Percentiles rank a stretch among this genome's conserved stretches.
phyloP scores from a whole-genome alignment of 345 rosid species.

The Arabis alpina region DNA sequence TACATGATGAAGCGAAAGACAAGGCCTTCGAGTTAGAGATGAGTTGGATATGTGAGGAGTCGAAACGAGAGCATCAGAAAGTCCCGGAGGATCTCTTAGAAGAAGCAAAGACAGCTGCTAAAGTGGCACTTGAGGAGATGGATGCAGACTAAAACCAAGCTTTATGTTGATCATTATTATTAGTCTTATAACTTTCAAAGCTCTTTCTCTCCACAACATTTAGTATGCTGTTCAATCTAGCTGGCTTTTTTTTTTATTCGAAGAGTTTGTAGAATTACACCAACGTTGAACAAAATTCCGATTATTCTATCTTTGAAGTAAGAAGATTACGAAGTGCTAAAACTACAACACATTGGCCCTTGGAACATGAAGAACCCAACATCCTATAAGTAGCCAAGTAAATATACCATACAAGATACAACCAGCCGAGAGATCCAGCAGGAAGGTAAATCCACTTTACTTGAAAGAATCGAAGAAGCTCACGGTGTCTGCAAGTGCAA shows the following conservation, averaged over 20 bases:
- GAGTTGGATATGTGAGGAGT: conserved; percentile 98
- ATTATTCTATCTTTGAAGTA: no score
- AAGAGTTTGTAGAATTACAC: background rate
- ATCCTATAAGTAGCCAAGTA: conserved; percentile 8
- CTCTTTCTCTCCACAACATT: background rate
- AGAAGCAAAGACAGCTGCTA: conserved; percentile 21
- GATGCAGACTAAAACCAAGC: conserved; percentile 18
- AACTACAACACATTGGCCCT: conserved; percentile 24
- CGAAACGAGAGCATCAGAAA: conserved; percentile 86
- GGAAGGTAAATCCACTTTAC: conserved; percentile 40
- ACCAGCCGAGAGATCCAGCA: conserved; percentile 1
- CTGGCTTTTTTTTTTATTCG: background rate
- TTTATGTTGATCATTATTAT: background rate
- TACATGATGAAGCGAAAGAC: conserved; percentile 98
- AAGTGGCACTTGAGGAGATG: conserved; percentile 26
- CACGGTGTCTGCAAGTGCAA: conserved; percentile 71
- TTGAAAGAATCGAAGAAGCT: conserved; percentile 80
- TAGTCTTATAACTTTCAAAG: background rate
- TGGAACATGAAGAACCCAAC: conserved; percentile 18
- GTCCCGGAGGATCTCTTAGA: conserved; percentile 43
- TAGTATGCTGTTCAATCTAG: background rate
- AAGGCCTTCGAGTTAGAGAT: conserved; percentile 94
- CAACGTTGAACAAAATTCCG: background rate
- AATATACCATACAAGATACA: conserved; percentile 25
- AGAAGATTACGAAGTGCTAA: background rate